These are phyloP conservation scores for Chaetoscypha palmicola DNA, from an alignment of 2,329 filamentous ascomycete species.

Conservation along the genomic window DNA sequence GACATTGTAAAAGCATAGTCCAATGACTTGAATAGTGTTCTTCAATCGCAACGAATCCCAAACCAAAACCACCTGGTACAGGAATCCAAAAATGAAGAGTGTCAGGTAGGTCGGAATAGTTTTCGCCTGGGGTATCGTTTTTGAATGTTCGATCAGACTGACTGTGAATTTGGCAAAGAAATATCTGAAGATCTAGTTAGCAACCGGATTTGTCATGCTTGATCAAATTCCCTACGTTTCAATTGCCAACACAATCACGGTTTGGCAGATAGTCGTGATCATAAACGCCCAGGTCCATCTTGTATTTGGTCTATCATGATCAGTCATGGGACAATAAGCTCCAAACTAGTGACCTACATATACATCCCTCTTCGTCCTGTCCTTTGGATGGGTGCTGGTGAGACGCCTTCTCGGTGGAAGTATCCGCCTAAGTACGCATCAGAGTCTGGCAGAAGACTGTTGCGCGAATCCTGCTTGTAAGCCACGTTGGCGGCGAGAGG, in stretches of 20 bases:
- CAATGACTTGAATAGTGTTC: conserved; percentile 98
- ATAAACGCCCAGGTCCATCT: conserved; percentile 88
- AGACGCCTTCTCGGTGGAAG: conserved; percentile 28
- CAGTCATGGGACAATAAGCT: background rate
- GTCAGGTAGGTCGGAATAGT: conserved; percentile 93
- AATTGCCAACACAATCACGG: conserved; percentile 70
- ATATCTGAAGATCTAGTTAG: conserved; percentile 47
- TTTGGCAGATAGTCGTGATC: conserved; percentile 65
- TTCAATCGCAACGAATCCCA: conserved; percentile 92
- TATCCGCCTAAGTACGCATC: conserved; percentile 32
- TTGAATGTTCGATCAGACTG: conserved; percentile 44
- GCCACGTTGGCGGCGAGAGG: conserved; percentile 38
- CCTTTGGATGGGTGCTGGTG: conserved; percentile 23
- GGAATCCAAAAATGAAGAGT: conserved; percentile 93
- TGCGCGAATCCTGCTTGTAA: conserved; percentile 39
- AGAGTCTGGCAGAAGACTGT: conserved; percentile 38
- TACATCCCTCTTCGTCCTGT: conserved; percentile 50
- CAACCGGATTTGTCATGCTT: background rate
- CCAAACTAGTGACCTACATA: conserved; percentile 34
- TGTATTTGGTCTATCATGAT: conserved; percentile 52
- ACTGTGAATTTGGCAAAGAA: conserved; percentile 82
- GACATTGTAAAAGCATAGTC: conserved; percentile 85
- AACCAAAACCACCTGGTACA: conserved; percentile 83
- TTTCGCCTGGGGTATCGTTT: conserved; percentile 48
- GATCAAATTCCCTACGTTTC: conserved; percentile 62